These are phyloP conservation scores for Sporothrix inflata DNA, from an alignment of 2,329 filamentous ascomycete genomes.

Conservation along the genomic window DNA sequence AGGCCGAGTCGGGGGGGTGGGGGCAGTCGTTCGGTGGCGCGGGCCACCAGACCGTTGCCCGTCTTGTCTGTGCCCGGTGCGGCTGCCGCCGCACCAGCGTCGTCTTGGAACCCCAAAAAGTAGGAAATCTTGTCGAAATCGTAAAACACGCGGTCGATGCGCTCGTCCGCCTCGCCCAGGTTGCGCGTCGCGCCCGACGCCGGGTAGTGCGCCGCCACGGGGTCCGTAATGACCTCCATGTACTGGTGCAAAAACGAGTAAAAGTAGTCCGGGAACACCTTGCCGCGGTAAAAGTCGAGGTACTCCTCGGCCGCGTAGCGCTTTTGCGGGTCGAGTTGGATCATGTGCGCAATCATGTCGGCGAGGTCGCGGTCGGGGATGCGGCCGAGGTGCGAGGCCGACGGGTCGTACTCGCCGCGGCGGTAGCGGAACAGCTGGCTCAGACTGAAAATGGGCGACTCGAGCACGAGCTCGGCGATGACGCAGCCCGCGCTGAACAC, in stretches of 20 bases:
- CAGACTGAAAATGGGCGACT: constrained; percentile 95
- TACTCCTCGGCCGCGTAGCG: constrained; percentile 94
- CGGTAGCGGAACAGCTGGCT: constrained; percentile 95
- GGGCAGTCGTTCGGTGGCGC: not conserved
- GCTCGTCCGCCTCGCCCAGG: constrained; percentile 84
- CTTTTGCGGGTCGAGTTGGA: constrained; percentile 88
- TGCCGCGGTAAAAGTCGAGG: constrained; percentile 85
- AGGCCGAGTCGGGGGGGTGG: constrained; percentile 54
- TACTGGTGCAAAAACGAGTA: constrained; percentile 98
- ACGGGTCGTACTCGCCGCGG: constrained; percentile 87
- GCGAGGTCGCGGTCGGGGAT: constrained; percentile 87
- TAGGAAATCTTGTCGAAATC: constrained; percentile 99
- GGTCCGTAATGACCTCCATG: constrained; percentile 93
- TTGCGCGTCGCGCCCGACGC: constrained; percentile 71
- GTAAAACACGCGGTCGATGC: constrained; percentile 88
- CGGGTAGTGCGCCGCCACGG: constrained; percentile 75
- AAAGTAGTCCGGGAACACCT: constrained; percentile 94
- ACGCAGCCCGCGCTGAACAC: constrained; percentile 97
- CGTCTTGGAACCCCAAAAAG: constrained; percentile 76
- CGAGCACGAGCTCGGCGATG: constrained; percentile 93
- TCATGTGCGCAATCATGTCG: constrained; percentile 93
- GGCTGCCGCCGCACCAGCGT: constrained; percentile 34
- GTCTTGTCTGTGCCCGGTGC: too few relatives aligned
- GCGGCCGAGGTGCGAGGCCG: constrained; percentile 76
- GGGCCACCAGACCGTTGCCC: not conserved